Conservation (phyloP, 2,329 filamentous ascomycete genomes). For the Didymella pinodella region DNA sequence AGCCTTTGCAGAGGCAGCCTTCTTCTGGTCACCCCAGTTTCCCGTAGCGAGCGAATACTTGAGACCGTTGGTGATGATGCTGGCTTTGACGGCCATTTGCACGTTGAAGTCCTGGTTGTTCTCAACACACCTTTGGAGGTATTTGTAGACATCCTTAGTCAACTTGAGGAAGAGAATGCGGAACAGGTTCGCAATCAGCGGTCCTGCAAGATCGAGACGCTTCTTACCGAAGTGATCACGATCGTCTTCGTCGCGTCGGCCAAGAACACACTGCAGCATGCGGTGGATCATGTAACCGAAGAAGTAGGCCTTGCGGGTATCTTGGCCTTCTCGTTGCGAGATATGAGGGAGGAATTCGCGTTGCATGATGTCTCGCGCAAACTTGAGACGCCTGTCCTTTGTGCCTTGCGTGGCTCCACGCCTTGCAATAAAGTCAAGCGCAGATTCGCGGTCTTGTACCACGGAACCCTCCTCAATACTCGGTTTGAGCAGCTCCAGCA, state of each 20-base stretch:
- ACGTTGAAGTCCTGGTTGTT: conserved; percentile 88
- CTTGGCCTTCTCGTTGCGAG: conserved; percentile 91
- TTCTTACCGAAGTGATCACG: conserved; percentile 99
- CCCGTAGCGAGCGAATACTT: conserved; percentile 97
- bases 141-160: conserved; percentile 87
- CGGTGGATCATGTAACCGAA: conserved; percentile 99
- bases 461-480: conserved; percentile 97
- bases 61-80: conserved; percentile 88
- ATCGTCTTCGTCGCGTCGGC: conserved; percentile 92
- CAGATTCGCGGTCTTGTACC: conserved; percentile 93
- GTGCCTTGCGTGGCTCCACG: conserved; percentile 79
- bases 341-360: conserved; percentile 98
- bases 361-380: conserved; percentile 92
- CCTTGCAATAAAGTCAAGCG: conserved; percentile 94
- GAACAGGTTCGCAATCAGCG: conserved; percentile 95
- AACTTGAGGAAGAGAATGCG: conserved; percentile 89
- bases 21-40: conserved; percentile 99
- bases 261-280: conserved; percentile 89
- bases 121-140: conserved; percentile 92
- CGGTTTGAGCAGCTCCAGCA: conserved; percentile 96
- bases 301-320: conserved; percentile 97
- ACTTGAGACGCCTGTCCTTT: conserved; percentile 88
- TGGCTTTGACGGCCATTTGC: conserved; percentile 87
- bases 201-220: conserved; percentile 92
- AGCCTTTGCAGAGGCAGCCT: conserved; percentile 91